Evolutionary conservation across 2,329 filamentous ascomycete species (phyloP), one percentile per base, ranked within the genome.

Genomic region (Aspergillus transmontanensis): DNA sequence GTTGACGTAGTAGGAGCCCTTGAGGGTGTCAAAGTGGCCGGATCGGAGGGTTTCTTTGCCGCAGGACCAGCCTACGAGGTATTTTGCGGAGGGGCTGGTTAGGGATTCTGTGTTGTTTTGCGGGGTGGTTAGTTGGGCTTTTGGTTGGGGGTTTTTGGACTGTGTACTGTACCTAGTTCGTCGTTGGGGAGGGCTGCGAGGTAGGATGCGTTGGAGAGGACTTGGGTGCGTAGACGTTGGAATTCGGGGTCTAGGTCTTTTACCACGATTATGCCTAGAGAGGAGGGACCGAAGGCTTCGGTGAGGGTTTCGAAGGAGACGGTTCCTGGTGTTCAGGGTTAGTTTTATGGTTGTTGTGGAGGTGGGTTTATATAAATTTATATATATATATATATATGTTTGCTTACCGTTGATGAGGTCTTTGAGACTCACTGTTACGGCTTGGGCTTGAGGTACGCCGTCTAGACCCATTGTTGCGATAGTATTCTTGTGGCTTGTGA

Each of bases 241-340:
- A 96, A 99, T 58, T 87, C 83, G 6, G 84, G 66, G 0, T 93
- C 92, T 0, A 98, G 86, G 74, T 93, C 92, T 75, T 91, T 93
- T 55, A 99, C 94, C n/a, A 98, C 82, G 60, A 99, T 89, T 58
- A 99, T 97, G 0, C 95, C 95, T 14, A 98, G 83, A 2, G 93
- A 97, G 30, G 91, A 88, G 1, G 94, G 93, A 0, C 95, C 95
- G 75, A 99, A 98, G 0, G 95, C 95, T 69, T 90, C 75, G 36
- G 80, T 78, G 14, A 84, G 74, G 11, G 77, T 79, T 21, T 78
- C 73, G 64, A 81, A 82, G 7, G 81, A 76, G 51, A 84, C 73
- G 6, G 74, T 70, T 56, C 77, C 79, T 77, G 58, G 16, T 19
- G 34, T 9, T 2, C 12, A 41, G 26, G n/a, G n/a, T 46, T 46